phyloP scores from a whole-genome alignment of 257 asterid species.

The Linderniella brevidens region DNA sequence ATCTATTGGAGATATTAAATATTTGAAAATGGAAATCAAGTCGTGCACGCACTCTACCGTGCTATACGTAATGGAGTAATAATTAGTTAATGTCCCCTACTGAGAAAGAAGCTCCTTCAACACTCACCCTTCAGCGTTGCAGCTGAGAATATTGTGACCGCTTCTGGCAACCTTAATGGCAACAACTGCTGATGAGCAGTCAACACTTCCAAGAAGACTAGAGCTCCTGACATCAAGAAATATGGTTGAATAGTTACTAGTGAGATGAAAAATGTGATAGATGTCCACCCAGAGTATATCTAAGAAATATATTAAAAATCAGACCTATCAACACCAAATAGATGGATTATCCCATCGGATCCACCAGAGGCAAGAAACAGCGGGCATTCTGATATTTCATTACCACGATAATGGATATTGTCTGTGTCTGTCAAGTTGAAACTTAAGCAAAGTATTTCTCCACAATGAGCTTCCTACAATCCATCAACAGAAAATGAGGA shows the following conservation, averaged over 20 bases:
- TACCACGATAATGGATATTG: conserved; percentile 11
- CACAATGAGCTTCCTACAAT: conserved; percentile 48
- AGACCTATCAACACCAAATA: conserved; percentile 46
- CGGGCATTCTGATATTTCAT: conserved; percentile 16
- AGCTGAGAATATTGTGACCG: conserved; percentile 44
- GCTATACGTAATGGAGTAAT: too few relatives aligned
- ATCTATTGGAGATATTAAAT: neutral
- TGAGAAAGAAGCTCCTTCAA: conserved; percentile 5
- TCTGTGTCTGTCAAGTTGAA: conserved; percentile 23
- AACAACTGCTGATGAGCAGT: conserved; percentile 39
- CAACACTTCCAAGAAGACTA: conserved; percentile 33
- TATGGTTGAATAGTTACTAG: conserved; percentile 7
- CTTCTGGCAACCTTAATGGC: conserved; percentile 29
- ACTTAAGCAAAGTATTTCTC: conserved; percentile 44
- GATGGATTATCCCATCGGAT: conserved; percentile 40
- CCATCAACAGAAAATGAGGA: conserved; percentile 9
- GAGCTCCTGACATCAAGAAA: conserved; percentile 27
- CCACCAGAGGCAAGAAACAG: conserved; percentile 50
- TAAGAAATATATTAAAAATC: conserved; percentile 5
- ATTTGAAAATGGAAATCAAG: neutral
- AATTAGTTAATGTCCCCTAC: neutral
- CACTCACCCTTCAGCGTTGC: conserved; percentile 42
- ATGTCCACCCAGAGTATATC: neutral
- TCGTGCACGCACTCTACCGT: too few relatives aligned
- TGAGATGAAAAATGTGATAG: neutral